Base-by-base conservation (phyloP, 1,284 basidiomycete species). In the Cryptococcus floricola region DNA sequence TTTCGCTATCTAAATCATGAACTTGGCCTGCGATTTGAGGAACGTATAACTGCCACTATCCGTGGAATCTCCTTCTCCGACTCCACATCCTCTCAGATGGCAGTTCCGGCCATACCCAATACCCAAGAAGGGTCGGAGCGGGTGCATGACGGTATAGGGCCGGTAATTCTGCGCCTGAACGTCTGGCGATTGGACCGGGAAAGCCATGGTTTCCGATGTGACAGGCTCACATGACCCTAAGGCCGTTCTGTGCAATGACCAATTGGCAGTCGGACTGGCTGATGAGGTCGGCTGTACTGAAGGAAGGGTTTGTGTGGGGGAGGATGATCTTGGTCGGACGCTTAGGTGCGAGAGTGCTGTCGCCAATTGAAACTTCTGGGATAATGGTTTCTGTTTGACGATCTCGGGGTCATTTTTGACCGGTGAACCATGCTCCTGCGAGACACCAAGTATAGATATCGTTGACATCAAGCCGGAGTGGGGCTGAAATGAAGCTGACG, bases 381-480 rank as follows among this genome's bases (percentile, higher is more conserved):
- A 14, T 25, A 23, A 13, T 39, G 10, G n/a, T 14, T n/a, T 18
- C 18, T 48, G 31, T 10, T 34, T 34, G 31, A 34, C 31, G 10
- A 10, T 10, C 31, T 34, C 31, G 31, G 31, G 31, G 31, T 23
- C 23, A 34, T 8, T 3, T 2, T 10, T 34, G 23, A 34, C 31
- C 10, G 3, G 31, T 34, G 10, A 34, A 34, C 31, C 31, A 34
- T 34, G 10, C 31, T 34, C 31, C 6, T 8, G 43, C 18, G 39
- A 42, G 14, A 9, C 10, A 25, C 25, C 39, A 5, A 50, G 18
- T 9, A 39, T 48, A 50, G 64, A 61, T 0, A 67, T 57, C 6
- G 67, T 70, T 8, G 68, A 65, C 59, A 70, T 64, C n/a, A 71
- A 48, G 3, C 69, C 69, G 5, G 67, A 69, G 50, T 69, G 67